These are phyloP conservation scores for Ophiostoma angusticollis DNA, from an alignment of 2,329 filamentous ascomycete genomes.

Conservation along the genomic window DNA sequence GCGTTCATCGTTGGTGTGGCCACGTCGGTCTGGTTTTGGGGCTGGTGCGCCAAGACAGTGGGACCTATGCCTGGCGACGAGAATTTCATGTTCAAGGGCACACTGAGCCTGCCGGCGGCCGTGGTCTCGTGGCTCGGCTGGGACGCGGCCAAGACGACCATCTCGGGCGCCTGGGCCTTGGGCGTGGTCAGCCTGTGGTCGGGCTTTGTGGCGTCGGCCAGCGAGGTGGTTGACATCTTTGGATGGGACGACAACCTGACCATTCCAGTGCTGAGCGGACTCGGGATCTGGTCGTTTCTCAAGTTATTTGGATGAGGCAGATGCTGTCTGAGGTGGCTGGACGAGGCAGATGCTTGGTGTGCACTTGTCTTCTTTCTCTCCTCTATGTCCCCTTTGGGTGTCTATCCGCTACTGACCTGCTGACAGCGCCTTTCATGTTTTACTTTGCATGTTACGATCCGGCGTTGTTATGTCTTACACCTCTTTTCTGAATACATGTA, in stretches of 20 bases:
- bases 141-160: constrained; percentile 36
- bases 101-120: constrained; percentile 53
- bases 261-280: constrained; percentile 80
- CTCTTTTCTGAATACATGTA: background rate
- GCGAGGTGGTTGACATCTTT: constrained; percentile 82
- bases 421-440: too few species aligned
- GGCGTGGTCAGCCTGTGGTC: constrained; percentile 74
- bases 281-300: constrained; percentile 84
- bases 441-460: too few species aligned
- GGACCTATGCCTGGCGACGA: constrained; percentile 59
- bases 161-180: constrained; percentile 61
- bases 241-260: constrained; percentile 97
- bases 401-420: too few species aligned
- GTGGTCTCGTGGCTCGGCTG: constrained; percentile 26
- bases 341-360: constrained; percentile 17
- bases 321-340: too few species aligned
- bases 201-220: constrained; percentile 76
- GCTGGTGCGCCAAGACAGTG: constrained; percentile 59
- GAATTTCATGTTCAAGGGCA: constrained; percentile 68
- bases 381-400: background rate
- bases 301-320: constrained; percentile 76
- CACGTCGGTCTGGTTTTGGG: constrained; percentile 80
- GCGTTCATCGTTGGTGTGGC: constrained; percentile 72
- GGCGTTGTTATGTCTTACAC: too few species aligned
- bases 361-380: background rate